Conservation (phyloP, 1,284 basidiomycete genomes). For the Coniophora puteana region DNA sequence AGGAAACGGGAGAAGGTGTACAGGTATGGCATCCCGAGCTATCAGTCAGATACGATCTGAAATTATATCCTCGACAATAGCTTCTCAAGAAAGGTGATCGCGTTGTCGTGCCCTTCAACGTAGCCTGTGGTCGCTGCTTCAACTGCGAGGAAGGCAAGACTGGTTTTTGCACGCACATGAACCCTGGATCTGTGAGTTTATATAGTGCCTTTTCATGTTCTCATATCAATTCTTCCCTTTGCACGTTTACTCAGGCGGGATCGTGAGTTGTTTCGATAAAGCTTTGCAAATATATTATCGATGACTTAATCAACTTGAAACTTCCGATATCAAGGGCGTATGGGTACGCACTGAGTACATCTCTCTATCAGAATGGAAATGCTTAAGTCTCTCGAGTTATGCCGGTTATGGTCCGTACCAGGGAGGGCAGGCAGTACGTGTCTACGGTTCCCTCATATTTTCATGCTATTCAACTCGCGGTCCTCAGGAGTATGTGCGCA, state of each 20-base stretch:
- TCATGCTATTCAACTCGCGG: background rate
- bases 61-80: no score
- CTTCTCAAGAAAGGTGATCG: slow-evolving; percentile 47
- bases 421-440: slow-evolving; percentile 44
- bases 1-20: no score
- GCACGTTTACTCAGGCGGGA: slow-evolving; percentile 30
- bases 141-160: slow-evolving; percentile 51
- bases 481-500: slow-evolving; percentile 44
- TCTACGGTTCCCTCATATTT: background rate
- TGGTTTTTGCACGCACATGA: slow-evolving; percentile 51
- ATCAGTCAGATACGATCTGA: no score
- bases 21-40: no score
- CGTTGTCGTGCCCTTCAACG: slow-evolving; percentile 55
- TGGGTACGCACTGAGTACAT: slow-evolving; percentile 27
- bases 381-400: slow-evolving; percentile 34
- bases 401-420: slow-evolving; percentile 50
- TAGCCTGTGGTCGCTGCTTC: slow-evolving; percentile 49
- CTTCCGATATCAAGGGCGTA: slow-evolving; percentile 30
- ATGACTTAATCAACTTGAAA: no score
- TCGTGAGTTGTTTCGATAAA: slow-evolving; percentile 31
- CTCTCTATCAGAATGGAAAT: background rate
- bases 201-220: slow-evolving; percentile 9
- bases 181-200: slow-evolving; percentile 53
- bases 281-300: background rate
- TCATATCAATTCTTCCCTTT: background rate